Conservation (phyloP, 2,329 filamentous ascomycete genomes). For the Exophiala dermatitidis region DNA sequence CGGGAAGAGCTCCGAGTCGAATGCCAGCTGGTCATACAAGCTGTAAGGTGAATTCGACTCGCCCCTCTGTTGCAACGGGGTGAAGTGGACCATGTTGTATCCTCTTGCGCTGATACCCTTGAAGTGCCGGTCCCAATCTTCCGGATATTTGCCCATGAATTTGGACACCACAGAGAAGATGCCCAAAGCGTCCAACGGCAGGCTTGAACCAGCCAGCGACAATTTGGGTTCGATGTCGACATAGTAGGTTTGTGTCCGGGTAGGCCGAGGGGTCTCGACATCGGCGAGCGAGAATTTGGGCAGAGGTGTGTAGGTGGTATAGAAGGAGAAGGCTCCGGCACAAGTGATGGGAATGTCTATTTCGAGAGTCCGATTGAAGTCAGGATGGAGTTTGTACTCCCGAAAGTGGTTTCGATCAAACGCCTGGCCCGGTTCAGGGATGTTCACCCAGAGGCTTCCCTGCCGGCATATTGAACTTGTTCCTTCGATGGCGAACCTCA, state of each 20-base stretch:
- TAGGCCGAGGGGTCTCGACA: slow-evolving; percentile 47
- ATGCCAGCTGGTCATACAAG: slow-evolving; percentile 82
- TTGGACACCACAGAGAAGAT: slow-evolving; percentile 94
- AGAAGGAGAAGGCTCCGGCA: slow-evolving; percentile 87
- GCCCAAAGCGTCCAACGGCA: slow-evolving; percentile 81
- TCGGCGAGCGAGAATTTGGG: slow-evolving; percentile 62
- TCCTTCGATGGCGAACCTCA: slow-evolving; percentile 28
- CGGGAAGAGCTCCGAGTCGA: slow-evolving; percentile 76
- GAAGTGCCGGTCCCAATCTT: slow-evolving; percentile 84
- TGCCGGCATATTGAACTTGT: slow-evolving; percentile 78
- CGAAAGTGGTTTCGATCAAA: slow-evolving; percentile 75
- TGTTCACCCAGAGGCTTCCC: slow-evolving; percentile 94
- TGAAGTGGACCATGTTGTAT: slow-evolving; percentile 99
- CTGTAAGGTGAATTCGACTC: slow-evolving; percentile 95
- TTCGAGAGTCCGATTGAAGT: slow-evolving; percentile 86
- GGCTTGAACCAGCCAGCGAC: slow-evolving; percentile 60
- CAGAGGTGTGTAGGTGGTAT: slow-evolving; percentile 82
- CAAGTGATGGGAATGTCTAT: slow-evolving; percentile 79
- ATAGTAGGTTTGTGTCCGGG: slow-evolving; percentile 73
- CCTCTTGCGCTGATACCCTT: slow-evolving; percentile 80
- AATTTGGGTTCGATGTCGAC: slow-evolving; percentile 86
- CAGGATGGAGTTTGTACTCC: slow-evolving; percentile 72
- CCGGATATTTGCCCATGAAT: slow-evolving; percentile 90
- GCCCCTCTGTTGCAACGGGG: slow-evolving; percentile 81
- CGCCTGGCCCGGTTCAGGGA: slow-evolving; percentile 65